phyloP scores from a whole-genome alignment of 192 early-diverging fungal genomes.

The Rhizoclosmatium sp. region DNA sequence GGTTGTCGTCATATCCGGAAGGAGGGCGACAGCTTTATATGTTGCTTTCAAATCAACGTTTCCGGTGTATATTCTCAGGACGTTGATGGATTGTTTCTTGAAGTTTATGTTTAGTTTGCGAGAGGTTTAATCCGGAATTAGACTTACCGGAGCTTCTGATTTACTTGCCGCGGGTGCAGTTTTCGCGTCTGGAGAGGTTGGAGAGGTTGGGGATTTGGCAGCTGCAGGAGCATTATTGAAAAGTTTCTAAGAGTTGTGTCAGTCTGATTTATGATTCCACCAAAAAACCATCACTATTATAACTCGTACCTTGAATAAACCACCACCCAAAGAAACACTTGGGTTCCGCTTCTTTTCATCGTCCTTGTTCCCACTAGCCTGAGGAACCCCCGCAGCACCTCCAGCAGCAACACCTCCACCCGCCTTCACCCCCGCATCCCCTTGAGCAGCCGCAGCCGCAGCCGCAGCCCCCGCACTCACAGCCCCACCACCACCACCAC shows the following conservation, averaged over 20 bases:
- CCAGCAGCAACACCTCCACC: background rate
- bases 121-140: background rate
- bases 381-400: background rate
- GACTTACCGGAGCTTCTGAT: background rate
- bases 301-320: slow-evolving; percentile 17
- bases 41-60: slow-evolving; percentile 62
- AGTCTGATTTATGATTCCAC: background rate
- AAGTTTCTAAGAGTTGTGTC: background rate
- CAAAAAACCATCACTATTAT: background rate
- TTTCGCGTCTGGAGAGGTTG: background rate
- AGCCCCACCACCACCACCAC: background rate
- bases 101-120: background rate
- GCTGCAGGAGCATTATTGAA: background rate
- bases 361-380: background rate
- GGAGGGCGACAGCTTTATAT: slow-evolving; percentile 56
- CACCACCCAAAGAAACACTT: slow-evolving; percentile 4
- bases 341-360: background rate
- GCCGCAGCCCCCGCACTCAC: background rate
- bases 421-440: background rate
- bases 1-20: slow-evolving; percentile 44
- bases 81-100: slow-evolving; percentile 47
- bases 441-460: background rate
- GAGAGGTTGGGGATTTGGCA: background rate
- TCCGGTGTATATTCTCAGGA: slow-evolving; percentile 58
- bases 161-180: background rate